Conservation (phyloP, 192 early-diverging fungal species). For the Coemansia sp. region DNA sequence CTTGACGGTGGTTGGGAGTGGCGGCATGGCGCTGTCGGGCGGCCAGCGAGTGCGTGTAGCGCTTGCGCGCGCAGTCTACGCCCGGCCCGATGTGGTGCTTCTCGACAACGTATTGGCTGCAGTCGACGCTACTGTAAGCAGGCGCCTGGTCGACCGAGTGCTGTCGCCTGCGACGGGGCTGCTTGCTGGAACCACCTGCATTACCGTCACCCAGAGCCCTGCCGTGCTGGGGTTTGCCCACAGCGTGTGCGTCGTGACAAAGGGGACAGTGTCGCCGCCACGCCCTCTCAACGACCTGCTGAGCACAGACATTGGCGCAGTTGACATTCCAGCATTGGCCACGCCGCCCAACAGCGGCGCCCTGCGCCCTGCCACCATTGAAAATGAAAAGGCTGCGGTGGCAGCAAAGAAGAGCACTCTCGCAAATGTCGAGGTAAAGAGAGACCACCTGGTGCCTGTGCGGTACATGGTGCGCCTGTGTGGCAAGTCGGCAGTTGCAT, state of each 20-base stretch:
- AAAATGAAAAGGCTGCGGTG: not conserved
- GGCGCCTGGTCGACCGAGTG: slow-evolving; percentile 56
- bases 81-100: slow-evolving; percentile 64
- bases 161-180: slow-evolving; percentile 59
- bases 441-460: slow-evolving; percentile 15
- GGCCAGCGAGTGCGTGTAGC: slow-evolving; percentile 66
- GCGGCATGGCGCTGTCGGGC: slow-evolving; percentile 58
- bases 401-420: too few relatives aligned
- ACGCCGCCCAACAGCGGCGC: slow-evolving; percentile 12
- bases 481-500: slow-evolving; percentile 2
- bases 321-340: not conserved
- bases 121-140: slow-evolving; percentile 59
- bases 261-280: slow-evolving; percentile 22
- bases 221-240: slow-evolving; percentile 50
- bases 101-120: slow-evolving; percentile 69
- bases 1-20: slow-evolving; percentile 55
- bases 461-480: slow-evolving; percentile 34
- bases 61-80: slow-evolving; percentile 70
- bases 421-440: too few relatives aligned
- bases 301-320: not conserved
- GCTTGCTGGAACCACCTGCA: slow-evolving; percentile 33
- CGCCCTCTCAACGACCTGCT: not conserved
- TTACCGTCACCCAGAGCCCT: slow-evolving; percentile 56
- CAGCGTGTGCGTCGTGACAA: slow-evolving; percentile 44
- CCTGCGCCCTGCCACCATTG: not conserved